Evolutionary conservation across 805 yeast genomes (phyloP), one percentile per base, ranked within the genome.

Genomic region (Ogataea nonfermentans): DNA sequence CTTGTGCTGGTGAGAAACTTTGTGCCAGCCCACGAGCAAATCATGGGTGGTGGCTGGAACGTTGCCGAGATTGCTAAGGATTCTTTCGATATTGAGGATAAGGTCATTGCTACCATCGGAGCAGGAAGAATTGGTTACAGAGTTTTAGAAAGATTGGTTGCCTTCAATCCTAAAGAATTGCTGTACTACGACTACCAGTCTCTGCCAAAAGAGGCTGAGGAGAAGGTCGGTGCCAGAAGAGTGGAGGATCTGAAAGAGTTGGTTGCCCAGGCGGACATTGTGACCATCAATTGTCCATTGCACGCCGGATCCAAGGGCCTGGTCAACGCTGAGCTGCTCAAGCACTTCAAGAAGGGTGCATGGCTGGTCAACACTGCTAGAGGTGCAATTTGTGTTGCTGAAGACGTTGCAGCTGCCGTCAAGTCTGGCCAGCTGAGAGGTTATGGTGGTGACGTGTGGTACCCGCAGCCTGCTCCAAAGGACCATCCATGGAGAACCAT

Each of bases 381-480:
- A 59, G 93, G 93, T 45, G 91, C 90, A 29, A 84, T 84, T 52
- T 74, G 84, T 59, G 79, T 73, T 41, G 81, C 76, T 34, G 72
- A 82, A 55, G 93, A 80, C 51, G 84, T 84, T 47, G 89, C 87
- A 0, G 89, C 71, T 10, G 91, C 91, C 1, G 74, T 84, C 27
- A 57, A 69, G 39, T 65, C 77, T 26, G 93, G 93, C 35, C 81
- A 80, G 52, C 59, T 84, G 35, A 70, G 81, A 53, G 91, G 90
- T 37, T 84, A 84, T 58, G 93, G 90, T 54, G 93, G 91, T 52
- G 93, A 84, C 62, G 93, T 84, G 37, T 84, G 91, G 88, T 74
- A 56, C 68, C 82, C 81, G n/a, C 95, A 84, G 63, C 95, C 95
- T 29, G 85, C 91, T 19, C 88, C 89, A 48, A 66, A 68, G 39